Base-by-base conservation (phyloP, 179 eudicot genomes). In the Vitellaria paradoxa region DNA sequence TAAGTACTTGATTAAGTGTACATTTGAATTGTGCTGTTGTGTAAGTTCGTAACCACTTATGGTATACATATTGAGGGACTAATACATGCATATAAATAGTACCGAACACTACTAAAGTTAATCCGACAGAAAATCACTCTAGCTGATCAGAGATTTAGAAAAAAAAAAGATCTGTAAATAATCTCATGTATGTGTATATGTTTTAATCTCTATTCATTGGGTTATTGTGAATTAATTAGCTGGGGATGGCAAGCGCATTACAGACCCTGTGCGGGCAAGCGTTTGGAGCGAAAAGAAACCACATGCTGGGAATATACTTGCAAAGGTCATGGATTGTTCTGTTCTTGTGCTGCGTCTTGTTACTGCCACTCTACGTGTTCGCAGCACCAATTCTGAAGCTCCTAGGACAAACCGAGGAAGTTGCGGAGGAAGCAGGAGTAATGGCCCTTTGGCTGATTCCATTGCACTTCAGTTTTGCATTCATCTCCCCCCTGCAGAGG, bases 271-370 rank as follows among this genome's bases (percentile, higher is more conserved):
- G 74, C 14, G 74, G 74, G 3, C 74, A 70, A 52, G 74, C 74
- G 1, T 70, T 8, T 14, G 74, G 74, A 4, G 74, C 74, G 7
- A 70, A 70, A 26, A 49, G 20, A 18, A 20, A 70, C 61, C 59
- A 70, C 74, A 70, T 70, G 74, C 14, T 70, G 60, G 74, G 74
- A 2, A 52, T 70, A 20, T 70, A 70, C 17, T 11, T 70, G 61
- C 74, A 70, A 23, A 49, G 74, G 37, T 70, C 74, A 10, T 70
- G 74, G 74, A 49, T 70, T 26, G 74, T 70, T 70, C 61, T 70
- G 2, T 49, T 70, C 59, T 2, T 70, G 18, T 20, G 59, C 20
- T 49, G 40, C 21, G 1, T 53, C 74, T 11, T 70, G 17, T 53
- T 70, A 7, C 15, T 70, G 59, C 74, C 74, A 11, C 1, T 70